Conservation (phyloP, 2,329 filamentous ascomycete species). For the Rhinocladiella similis region DNA sequence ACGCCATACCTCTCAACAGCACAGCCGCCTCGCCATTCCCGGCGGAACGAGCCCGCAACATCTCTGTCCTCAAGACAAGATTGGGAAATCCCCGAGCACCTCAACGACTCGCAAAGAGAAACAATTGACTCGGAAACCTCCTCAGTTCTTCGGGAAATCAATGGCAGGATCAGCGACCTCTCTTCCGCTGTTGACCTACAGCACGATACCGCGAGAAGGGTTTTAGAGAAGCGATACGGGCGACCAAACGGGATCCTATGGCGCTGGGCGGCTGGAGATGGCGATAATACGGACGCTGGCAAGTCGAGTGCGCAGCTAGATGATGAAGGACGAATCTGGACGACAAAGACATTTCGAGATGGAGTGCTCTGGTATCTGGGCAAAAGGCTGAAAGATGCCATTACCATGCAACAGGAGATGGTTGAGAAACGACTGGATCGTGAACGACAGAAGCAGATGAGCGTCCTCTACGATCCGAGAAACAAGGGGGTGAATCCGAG, state of each 20-base stretch:
- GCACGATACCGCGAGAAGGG: constrained; percentile 69
- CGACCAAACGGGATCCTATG: constrained; percentile 57
- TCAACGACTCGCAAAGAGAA: constrained; percentile 81
- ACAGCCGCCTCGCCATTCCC: constrained; percentile 44
- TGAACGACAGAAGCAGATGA: constrained; percentile 87
- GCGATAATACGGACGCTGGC: constrained; percentile 45
- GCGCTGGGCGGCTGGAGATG: constrained; percentile 62
- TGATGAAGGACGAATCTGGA: constrained; percentile 70
- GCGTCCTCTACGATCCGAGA: constrained; percentile 70
- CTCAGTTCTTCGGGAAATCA: constrained; percentile 79
- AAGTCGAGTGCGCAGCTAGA: constrained; percentile 67
- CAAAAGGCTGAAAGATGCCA: constrained; percentile 72
- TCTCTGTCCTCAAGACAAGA: constrained; percentile 37
- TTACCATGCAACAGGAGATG: constrained; percentile 80
- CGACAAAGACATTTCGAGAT: constrained; percentile 71
- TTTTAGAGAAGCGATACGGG: constrained; percentile 72
- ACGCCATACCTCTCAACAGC: constrained; percentile 87
- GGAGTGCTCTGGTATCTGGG: constrained; percentile 81
- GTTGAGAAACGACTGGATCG: constrained; percentile 85
- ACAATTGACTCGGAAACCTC: constrained; percentile 87
- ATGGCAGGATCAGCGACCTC: constrained; percentile 75
- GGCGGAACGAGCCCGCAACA: constrained; percentile 33
- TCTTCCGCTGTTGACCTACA: constrained; percentile 80
- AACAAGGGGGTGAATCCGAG: constrained; percentile 33
- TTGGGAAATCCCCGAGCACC: constrained; percentile 46